phyloP scores from a whole-genome alignment of 2,329 filamentous ascomycete genomes.

The Phyllosticta ampelicida region DNA sequence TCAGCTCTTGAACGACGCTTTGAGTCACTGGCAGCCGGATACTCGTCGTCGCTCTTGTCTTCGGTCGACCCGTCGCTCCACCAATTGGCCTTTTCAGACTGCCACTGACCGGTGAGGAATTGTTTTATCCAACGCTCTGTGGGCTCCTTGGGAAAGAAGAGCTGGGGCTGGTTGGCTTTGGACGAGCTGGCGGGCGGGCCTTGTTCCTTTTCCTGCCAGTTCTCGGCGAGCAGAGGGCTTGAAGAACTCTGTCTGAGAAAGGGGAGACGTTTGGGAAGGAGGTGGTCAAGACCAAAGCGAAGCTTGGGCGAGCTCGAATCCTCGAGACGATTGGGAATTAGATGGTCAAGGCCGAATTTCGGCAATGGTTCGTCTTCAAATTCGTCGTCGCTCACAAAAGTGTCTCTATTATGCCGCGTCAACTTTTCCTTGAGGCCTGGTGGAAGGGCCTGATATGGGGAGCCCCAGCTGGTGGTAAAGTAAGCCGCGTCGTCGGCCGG shows the following conservation, averaged over 20 bases:
- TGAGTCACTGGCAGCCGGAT: constrained; percentile 12
- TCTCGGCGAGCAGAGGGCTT: constrained; percentile 9
- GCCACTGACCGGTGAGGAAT: constrained; percentile 61
- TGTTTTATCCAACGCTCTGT: constrained; percentile 82
- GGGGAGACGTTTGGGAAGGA: constrained; percentile 20
- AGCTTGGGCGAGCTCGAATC: constrained; percentile 23
- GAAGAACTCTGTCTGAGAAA: constrained; percentile 4
- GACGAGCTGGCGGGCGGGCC: neutral
- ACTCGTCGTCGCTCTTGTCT: constrained; percentile 42
- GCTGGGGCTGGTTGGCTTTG: constrained; percentile 11
- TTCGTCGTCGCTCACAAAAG: constrained; percentile 17
- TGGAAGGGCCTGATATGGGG: constrained; percentile 64
- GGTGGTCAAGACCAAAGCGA: constrained; percentile 29
- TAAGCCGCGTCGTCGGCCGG: constrained; percentile 41
- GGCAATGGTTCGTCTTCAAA: constrained; percentile 16
- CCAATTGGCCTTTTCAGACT: constrained; percentile 68
- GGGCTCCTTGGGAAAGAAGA: constrained; percentile 35
- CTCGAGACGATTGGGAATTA: constrained; percentile 26
- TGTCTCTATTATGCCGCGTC: constrained; percentile 16
- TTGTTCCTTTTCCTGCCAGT: neutral
- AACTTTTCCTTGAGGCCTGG: constrained; percentile 28
- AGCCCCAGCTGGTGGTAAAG: constrained; percentile 81
- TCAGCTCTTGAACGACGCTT: neutral
- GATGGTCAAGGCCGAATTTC: constrained; percentile 26
- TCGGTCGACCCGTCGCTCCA: constrained; percentile 65